Evolutionary conservation across 2,329 filamentous ascomycete genomes (phyloP), one percentile per base, ranked within the genome.

Genomic region (Claviceps sp.): DNA sequence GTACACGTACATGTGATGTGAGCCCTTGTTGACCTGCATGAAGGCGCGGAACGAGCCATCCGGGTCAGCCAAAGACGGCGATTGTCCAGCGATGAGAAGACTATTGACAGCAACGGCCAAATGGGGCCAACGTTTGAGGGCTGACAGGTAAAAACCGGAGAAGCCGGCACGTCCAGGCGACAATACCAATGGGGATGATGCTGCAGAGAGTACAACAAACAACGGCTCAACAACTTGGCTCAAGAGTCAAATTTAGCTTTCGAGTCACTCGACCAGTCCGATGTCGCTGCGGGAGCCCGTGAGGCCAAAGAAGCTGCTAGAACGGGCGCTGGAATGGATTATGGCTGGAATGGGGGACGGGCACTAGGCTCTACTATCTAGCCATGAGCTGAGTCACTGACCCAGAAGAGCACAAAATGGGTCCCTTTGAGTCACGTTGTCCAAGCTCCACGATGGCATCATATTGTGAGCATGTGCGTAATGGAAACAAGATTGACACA

Each of bases 371-470:
- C n/a, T n/a, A n/a, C n/a, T n/a, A n/a, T n/a, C n/a, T n/a, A n/a
- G 41, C 40, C 26, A 51, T 39, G 17, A 37, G 30, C 16, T 47
- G 3, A 22, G 22, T 22, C 22, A 22, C 22, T 22, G 19, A 22
- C 19, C 37, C 43, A 51, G 19, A 17, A n/a, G 34, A 34, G 34
- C 37, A 48, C 49, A 10, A 41, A 17, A 38, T 34, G 30, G 30
- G 30, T 10, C 16, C n/a, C 7, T 39, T 30, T 48, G 52, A 52
- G 52, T 56, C 54, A 56, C 47, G 50, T 51, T 47, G 26, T 46
- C 47, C 26, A 43, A 34, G 44, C 40, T 43, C 39, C 24, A 41
- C 42, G 41, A 54, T 55, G 52, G 47, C 54, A 54, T 54, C 52
- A 56, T 56, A 14, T 40, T 37, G 50, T 54, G 54, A 50, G 40